Conservation (phyloP, 805 yeast species). For the Candida montana region DNA sequence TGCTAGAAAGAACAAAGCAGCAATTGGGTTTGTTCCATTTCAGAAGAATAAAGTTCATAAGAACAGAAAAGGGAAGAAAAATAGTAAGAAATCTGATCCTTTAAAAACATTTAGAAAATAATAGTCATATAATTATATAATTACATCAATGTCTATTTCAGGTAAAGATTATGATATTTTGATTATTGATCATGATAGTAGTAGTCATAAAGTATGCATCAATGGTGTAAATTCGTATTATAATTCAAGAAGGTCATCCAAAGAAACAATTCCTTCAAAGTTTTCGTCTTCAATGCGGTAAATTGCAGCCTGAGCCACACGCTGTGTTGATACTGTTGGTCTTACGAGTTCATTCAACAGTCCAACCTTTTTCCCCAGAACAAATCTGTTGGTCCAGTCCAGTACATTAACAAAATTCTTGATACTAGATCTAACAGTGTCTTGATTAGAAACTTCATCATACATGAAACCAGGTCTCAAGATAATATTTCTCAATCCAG, state of each 20-base stretch:
- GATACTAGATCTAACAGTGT: slow-evolving; percentile 36
- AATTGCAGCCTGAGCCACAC: slow-evolving; percentile 56
- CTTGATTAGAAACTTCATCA: slow-evolving; percentile 39
- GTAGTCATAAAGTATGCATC: neutral
- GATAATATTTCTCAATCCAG: slow-evolving; percentile 53
- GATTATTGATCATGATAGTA: neutral
- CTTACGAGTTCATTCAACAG: slow-evolving; percentile 45
- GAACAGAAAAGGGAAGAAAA: slow-evolving; percentile 28
- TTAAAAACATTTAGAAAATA: slow-evolving; percentile 46
- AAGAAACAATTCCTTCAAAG: slow-evolving; percentile 52
- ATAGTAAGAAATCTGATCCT: slow-evolving; percentile 53
- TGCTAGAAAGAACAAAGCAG: slow-evolving; percentile 50
- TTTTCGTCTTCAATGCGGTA: slow-evolving; percentile 46
- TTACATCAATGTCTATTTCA: no score
- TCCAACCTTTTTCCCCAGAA: slow-evolving; percentile 35
- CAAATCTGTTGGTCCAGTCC: slow-evolving; percentile 36
- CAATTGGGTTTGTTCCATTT: slow-evolving; percentile 71
- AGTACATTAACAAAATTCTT: slow-evolving; percentile 38
- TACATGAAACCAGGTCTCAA: slow-evolving; percentile 83
- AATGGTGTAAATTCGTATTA: no score
- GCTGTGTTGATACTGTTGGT: slow-evolving; percentile 62
- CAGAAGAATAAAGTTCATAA: slow-evolving; percentile 47
- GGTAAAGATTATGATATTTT: no score
- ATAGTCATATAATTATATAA: neutral
- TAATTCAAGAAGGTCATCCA: slow-evolving; percentile 41